These are phyloP conservation scores for Heritiera littoralis DNA, from an alignment of 345 rosid species.

Conservation along the genomic window DNA sequence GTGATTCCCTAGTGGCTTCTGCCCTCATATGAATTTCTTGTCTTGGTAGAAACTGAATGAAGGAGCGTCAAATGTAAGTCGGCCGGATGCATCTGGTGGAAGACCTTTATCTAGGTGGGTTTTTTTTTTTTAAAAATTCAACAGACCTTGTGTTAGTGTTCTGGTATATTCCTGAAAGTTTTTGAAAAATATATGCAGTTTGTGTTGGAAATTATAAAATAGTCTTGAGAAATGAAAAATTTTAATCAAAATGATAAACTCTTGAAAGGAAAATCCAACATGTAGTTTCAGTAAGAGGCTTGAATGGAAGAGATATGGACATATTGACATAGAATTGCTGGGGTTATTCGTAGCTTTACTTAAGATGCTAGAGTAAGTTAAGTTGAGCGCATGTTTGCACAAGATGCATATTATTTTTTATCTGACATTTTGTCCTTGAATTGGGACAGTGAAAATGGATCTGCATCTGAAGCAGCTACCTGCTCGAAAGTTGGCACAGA, in stretches of 20 bases:
- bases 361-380: background rate
- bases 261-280: background rate
- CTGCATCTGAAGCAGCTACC: constrained; percentile 44
- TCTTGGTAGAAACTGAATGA: constrained; percentile 77
- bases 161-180: background rate
- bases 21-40: constrained; percentile 29
- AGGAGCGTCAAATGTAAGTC: constrained; percentile 39
- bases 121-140: background rate
- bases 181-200: background rate
- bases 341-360: background rate
- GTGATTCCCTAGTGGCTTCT: constrained; percentile 23
- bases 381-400: background rate
- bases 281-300: too few relatives aligned
- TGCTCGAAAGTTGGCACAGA: constrained; percentile 31
- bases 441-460: constrained; percentile 46
- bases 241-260: background rate
- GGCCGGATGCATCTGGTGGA: constrained; percentile 44
- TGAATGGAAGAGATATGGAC: too few relatives aligned
- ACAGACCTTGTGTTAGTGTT: background rate
- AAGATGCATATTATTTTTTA: background rate
- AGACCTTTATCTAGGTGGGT: constrained; percentile 50
- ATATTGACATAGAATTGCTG: constrained; percentile 9
- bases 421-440: constrained; percentile 6
- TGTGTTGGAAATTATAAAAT: background rate
- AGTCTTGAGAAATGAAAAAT: background rate